Conservation (phyloP, 345 rosid genomes). For the Mallotus nudiflorus region DNA sequence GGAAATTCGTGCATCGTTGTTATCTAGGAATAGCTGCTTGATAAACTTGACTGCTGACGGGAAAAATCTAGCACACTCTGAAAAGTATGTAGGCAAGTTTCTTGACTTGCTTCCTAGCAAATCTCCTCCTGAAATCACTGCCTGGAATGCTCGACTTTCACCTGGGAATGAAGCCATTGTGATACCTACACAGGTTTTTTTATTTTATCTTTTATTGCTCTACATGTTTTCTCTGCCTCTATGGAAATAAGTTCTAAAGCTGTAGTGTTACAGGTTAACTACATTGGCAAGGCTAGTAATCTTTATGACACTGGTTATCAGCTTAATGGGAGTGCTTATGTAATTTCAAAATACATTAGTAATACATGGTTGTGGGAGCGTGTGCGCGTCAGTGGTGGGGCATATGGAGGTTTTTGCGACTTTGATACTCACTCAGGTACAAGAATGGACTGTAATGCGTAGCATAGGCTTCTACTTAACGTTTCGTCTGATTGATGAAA, state of each 20-base stretch:
- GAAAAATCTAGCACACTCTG: slow-evolving; percentile 53
- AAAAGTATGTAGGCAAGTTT: slow-evolving; percentile 70
- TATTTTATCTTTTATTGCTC: background rate
- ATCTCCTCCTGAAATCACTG: slow-evolving; percentile 38
- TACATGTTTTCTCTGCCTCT: background rate
- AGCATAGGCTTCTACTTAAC: slow-evolving; percentile 3
- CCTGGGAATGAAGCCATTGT: slow-evolving; percentile 83
- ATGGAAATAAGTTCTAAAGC: background rate
- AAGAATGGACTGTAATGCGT: background rate
- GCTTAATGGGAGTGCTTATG: slow-evolving; percentile 88
- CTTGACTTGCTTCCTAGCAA: slow-evolving; percentile 81
- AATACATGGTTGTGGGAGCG: slow-evolving; percentile 99
- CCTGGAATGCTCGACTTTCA: slow-evolving; percentile 67
- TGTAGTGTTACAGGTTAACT: slow-evolving; percentile 68
- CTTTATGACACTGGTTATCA: slow-evolving; percentile 72
- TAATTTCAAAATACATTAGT: slow-evolving; percentile 82
- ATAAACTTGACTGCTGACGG: slow-evolving; percentile 91
- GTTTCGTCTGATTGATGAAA: slow-evolving; percentile 15
- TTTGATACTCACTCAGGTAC: slow-evolving; percentile 93
- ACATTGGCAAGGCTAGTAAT: slow-evolving; percentile 93
- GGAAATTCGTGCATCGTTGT: slow-evolving; percentile 76
- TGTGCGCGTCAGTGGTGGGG: slow-evolving; percentile 96
- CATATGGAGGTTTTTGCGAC: slow-evolving; percentile 96
- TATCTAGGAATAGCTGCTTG: slow-evolving; percentile 75
- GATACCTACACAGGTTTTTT: slow-evolving; percentile 88